Base-by-base conservation (phyloP, 768 basidiomycete species). In the Suillus sp. region DNA sequence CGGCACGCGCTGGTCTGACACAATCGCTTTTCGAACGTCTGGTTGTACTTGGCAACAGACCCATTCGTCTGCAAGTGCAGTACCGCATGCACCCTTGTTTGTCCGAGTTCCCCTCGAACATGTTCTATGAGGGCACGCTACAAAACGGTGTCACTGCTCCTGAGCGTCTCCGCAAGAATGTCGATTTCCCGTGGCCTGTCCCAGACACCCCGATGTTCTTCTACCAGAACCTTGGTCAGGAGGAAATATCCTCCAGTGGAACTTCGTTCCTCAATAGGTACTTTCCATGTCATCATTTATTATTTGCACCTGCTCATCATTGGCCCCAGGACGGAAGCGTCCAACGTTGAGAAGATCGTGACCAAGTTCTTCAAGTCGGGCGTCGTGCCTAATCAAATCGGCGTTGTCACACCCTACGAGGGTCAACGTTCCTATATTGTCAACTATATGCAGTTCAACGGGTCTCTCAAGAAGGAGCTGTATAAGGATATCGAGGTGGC, bases 401-500 rank as follows among this genome's bases (percentile, higher is more conserved):
- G 97, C 66, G 93, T 99, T 65, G 95, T 99, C 71, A 99, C 97
- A 2, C 97, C 97, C 1, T 99, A 99, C 76, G 97, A 99, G 75
- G 97, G 97, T 30, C 97, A 99, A 71, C 88, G 97, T 20, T 97
- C 96, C 1, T 99, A 97, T 75, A 91, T 99, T 73, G 96, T 96
- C 75, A 96, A 94, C 76, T 99, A 96, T 76, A 99, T 99, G 97
- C 97, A 99, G 80, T 94, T 97, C 82, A 97, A 98, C 72, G 97
- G 97, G n/a, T 90, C 95, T 32, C 82, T 99, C 65, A 98, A 98
- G 88, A 99, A 99, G 80, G 97, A 99, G 68, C 77, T 99, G 20
- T 99, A 99, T 81, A 99, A 99, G 81, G 97, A 99, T 72, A 96
- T 99, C 45, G 97, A 99, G 74, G 97, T 99, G 55, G 97, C 97